Evolutionary conservation across 257 asterid species (phyloP).

Genomic region (Scutellaria minor): DNA sequence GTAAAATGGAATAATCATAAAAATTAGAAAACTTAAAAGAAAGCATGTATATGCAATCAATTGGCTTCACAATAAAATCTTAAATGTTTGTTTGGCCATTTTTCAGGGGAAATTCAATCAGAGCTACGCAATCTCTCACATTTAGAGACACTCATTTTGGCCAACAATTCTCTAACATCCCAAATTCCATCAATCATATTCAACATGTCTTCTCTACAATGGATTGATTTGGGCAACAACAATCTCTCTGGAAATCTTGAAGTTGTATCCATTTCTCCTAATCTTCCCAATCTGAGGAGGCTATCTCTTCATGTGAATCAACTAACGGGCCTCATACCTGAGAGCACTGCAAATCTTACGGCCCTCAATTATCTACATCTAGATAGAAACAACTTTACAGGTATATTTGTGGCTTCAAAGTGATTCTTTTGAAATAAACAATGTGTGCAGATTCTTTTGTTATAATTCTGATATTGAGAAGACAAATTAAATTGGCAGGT

Average conservation of each 20-base stretch:
- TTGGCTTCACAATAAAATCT: conserved; percentile 17
- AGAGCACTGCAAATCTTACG: conserved; percentile 42
- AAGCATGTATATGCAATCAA: no score
- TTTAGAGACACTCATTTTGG: conserved; percentile 33
- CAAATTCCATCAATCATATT: conserved; percentile 40
- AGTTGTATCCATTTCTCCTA: neutral
- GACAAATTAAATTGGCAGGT: conserved; percentile 33
- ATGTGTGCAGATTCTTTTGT: no score
- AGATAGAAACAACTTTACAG: conserved; percentile 42
- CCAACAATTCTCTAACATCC: conserved; percentile 31
- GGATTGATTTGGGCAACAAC: neutral
- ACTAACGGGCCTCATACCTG: conserved; percentile 48
- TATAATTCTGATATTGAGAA: no score
- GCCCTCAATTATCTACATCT: conserved; percentile 30
- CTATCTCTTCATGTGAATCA: conserved; percentile 40
- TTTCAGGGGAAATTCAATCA: conserved; percentile 47
- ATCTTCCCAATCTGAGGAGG: conserved; percentile 40
- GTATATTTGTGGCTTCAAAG: conserved; percentile 22
- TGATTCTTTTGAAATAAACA: no score
- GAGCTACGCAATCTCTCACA: conserved; percentile 52
- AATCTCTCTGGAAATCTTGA: conserved; percentile 39
- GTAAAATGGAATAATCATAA: no score
- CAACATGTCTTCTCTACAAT: conserved; percentile 43
- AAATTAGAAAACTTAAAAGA: no score
- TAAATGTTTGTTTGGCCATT: conserved; percentile 20